Base-by-base conservation (phyloP, 768 basidiomycete genomes). In the Xerocomellus amylosporus region DNA sequence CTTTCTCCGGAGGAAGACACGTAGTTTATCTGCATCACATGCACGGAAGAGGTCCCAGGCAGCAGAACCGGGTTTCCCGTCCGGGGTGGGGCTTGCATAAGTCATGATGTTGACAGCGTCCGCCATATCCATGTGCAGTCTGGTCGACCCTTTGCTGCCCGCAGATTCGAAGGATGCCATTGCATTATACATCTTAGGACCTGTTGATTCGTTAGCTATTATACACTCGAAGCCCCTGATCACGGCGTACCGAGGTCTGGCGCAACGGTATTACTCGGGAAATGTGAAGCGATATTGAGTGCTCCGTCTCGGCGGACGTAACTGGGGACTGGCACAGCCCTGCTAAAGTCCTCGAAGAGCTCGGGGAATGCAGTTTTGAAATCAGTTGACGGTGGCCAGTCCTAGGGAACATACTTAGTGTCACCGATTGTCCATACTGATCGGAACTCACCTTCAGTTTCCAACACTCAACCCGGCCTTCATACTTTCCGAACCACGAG, bases 101-200 rank as follows among this genome's bases (percentile, higher is more conserved):
- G 90, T 80, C 89, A 97, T 90, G 56, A 98, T 80, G 68, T 98
- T 98, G 56, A 97, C 74, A 5, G 95, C 94, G 62, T 94, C 93
- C 0, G 90, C 90, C 83, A 94, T 91, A 70, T 93, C 92, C 90
- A 96, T 93, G 62, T 97, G 95, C 47, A 97, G 72, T 53, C 90
- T 77, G 10, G 94, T 97, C 20, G 90, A 86, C 2, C 94, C 93
- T 62, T 88, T 87, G 64, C 84, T 88, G 4, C 87, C 87, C 30
- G 75, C 68, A 5, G 71, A 67, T 62, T 88, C 85, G 38, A 76
- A 79, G 4, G 87, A 88, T 10, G 85, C 84, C 74, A 92, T 85
- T 0, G 93, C 90, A 59, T 92, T 94, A 72, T 97, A 97, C 90
- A 95, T 89, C 73, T 96, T 97, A 2, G 94, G 94, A 4, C 93